Percentiles rank a stretch among this genome's conserved stretches.
Conservation (phyloP, 2,329 filamentous ascomycete genomes). For the Capronia epimyces region DNA sequence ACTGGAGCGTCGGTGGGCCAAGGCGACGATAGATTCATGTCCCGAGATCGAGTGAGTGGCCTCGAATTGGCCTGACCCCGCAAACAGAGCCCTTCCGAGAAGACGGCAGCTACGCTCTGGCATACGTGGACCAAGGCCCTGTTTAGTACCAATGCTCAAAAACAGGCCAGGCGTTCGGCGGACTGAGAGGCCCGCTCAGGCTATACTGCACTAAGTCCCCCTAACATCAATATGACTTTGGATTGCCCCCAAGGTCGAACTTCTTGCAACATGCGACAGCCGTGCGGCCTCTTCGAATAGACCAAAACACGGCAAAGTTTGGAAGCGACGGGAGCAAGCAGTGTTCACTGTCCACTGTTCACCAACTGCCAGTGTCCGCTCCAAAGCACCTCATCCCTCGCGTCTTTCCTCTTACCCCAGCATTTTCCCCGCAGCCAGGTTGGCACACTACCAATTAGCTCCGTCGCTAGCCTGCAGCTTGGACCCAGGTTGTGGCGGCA, state of each 20-base stretch:
- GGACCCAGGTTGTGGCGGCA: slow-evolving; percentile 4
- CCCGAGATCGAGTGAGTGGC: slow-evolving; percentile 18
- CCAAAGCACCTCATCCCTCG: neutral
- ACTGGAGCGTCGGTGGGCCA: neutral
- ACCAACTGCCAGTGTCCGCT: neutral
- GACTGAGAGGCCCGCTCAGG: neutral
- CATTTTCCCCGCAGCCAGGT: slow-evolving; percentile 23
- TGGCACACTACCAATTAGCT: slow-evolving; percentile 6
- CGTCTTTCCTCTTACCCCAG: slow-evolving; percentile 17
- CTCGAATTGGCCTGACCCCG: slow-evolving; percentile 19
- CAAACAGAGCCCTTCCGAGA: slow-evolving; percentile 23
- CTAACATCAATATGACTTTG: neutral
- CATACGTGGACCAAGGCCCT: neutral
- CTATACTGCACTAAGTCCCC: neutral
- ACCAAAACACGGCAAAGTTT: neutral
- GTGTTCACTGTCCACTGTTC: neutral
- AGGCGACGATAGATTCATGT: slow-evolving; percentile 6
- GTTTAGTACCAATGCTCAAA: neutral
- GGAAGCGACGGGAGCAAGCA: neutral
- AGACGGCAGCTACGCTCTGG: slow-evolving; percentile 3
- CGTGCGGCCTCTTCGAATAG: neutral
- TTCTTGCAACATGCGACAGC: neutral
- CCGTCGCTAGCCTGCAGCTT: slow-evolving; percentile 18
- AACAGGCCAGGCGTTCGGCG: neutral
- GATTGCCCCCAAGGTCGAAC: neutral